Evolutionary conservation across 805 yeast genomes (phyloP), one percentile per base, ranked within the genome.

Genomic region (Saccharomycopsis sp.): DNA sequence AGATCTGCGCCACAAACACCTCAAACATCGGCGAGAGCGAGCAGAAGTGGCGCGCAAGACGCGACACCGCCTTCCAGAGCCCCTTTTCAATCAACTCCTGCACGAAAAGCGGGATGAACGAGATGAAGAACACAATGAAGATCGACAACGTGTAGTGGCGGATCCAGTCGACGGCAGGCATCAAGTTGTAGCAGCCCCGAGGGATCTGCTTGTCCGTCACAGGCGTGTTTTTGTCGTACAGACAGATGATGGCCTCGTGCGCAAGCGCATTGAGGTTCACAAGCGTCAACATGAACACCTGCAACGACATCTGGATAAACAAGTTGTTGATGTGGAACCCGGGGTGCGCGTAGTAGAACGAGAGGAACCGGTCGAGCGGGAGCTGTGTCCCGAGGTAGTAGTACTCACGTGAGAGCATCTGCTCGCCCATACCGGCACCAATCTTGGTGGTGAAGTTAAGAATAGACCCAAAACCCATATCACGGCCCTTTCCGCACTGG

Each of bases 381-480:
- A 92, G 74, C 64, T 84, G 89, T 1, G 97, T 89, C 1, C 98
- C 97, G 60, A 92, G 71, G 70, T 89, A 90, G 69, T 85, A 92
- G 71, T 91, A 90, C 67, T 92, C 98, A 66, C 98, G 79, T 3
- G 97, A 89, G 37, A 92, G 73, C 70, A 91, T 80, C 70, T 92
- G 98, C 69, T 92, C 98, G 7, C 98, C 98, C 98, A 92, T 92
- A 54, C 98, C 98, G 50, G 97, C 94, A 2, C 98, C 98, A 68
- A 92, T 91, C 73, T 92, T 92, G 1, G 97, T 87, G 0, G 97
- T 92, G 74, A 92, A 92, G 68, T 91, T 92, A 64, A 92, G 75
- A 63, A 92, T 91, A 0, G 97, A 89, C 1, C 91, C 87, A 72
- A 92, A 92, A 2, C 98, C 98, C 57, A 92, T 74, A 74, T 92